These are phyloP conservation scores for Penicillium sp. DNA, from an alignment of 2,329 filamentous ascomycete species.

Conservation along the genomic window DNA sequence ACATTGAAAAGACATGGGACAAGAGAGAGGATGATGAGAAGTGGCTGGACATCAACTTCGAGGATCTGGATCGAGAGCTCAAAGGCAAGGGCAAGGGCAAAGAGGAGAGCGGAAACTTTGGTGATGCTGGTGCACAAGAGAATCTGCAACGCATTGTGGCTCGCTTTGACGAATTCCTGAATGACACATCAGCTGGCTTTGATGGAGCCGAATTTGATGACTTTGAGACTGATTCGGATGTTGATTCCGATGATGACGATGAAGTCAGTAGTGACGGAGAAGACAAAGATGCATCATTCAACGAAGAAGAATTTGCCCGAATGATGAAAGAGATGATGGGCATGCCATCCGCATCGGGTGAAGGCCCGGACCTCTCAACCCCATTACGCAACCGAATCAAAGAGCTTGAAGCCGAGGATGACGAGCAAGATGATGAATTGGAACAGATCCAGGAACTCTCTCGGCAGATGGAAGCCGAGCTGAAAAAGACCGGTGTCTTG, in stretches of 20 bases:
- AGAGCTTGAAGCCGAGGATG: conserved; percentile 49
- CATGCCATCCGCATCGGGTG: conserved; percentile 46
- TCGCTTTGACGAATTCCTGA: conserved; percentile 88
- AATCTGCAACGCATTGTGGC: conserved; percentile 87
- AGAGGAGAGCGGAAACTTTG: conserved; percentile 38
- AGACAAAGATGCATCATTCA: conserved; percentile 74
- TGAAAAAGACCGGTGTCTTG: conserved; percentile 47
- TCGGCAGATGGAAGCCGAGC: conserved; percentile 49
- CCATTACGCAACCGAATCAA: conserved; percentile 38
- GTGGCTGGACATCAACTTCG: conserved; percentile 90
- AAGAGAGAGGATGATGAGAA: conserved; percentile 75
- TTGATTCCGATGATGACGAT: conserved; percentile 53
- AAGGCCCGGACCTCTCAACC: conserved; percentile 20
- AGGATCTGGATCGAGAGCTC: conserved; percentile 83
- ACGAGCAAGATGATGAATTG: conserved; percentile 56
- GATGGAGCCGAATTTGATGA: conserved; percentile 75
- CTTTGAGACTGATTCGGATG: conserved; percentile 66
- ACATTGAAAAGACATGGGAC: conserved; percentile 69
- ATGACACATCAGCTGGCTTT: conserved; percentile 76
- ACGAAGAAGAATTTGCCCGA: conserved; percentile 78
- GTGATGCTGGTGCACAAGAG: conserved; percentile 46
- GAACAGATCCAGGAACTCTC: conserved; percentile 52
- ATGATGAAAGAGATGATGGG: conserved; percentile 96
- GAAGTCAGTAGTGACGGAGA: conserved; percentile 63
- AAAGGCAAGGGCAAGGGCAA: conserved; percentile 52